These are phyloP conservation scores for Penicillium argentinense DNA, from an alignment of 495 filamentous ascomycete genomes.

Conservation along the genomic window DNA sequence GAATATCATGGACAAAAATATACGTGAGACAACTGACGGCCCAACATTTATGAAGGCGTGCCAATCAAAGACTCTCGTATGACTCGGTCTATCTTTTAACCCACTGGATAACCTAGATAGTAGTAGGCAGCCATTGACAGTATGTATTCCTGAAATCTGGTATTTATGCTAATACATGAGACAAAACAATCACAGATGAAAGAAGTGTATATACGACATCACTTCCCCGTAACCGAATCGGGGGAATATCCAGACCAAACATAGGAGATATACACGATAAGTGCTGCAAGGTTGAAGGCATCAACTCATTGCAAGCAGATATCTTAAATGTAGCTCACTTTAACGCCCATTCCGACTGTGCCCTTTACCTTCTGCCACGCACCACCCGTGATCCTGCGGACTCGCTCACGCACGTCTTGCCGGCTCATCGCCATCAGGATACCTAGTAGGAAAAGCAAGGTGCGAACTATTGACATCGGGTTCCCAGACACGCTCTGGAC, in stretches of 20 bases:
- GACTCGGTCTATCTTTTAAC: too few relatives aligned
- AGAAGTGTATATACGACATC: conserved; percentile 22
- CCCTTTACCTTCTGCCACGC: conserved; percentile 81
- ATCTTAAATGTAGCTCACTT: conserved; percentile 88
- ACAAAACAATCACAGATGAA: conserved; percentile 21
- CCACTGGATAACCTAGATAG: too few relatives aligned
- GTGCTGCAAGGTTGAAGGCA: conserved; percentile 11
- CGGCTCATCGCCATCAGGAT: conserved; percentile 75
- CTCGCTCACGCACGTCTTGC: conserved; percentile 70
- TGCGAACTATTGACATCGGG: conserved; percentile 70
- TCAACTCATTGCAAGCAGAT: conserved; percentile 2
- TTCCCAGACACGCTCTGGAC: conserved; percentile 64
- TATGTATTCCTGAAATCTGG: neutral
- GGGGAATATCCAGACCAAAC: conserved; percentile 12
- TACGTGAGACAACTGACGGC: too few relatives aligned
- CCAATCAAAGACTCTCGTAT: too few relatives aligned
- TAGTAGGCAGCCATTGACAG: too few relatives aligned
- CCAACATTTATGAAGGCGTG: too few relatives aligned
- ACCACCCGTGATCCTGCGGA: conserved; percentile 62
- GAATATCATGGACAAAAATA: too few relatives aligned
- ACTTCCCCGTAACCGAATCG: neutral
- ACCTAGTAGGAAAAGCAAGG: conserved; percentile 78
- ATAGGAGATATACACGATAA: conserved; percentile 20
- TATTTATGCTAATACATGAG: conserved; percentile 12
- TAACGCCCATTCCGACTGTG: conserved; percentile 95